These are phyloP conservation scores for Podochytrium sp. DNA, from an alignment of 192 early-diverging fungal genomes.

Conservation along the genomic window DNA sequence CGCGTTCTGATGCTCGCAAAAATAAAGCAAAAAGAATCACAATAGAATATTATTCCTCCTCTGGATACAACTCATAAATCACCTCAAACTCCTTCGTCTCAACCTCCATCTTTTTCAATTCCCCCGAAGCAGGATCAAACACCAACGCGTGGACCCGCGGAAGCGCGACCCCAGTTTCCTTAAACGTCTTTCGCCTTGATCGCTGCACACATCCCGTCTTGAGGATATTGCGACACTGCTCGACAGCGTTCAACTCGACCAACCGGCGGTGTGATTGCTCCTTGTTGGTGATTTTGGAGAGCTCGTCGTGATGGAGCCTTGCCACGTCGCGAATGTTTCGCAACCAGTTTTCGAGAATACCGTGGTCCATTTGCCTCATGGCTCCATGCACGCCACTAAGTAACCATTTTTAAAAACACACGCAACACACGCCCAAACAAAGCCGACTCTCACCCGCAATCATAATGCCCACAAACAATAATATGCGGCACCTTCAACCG, in stretches of 20 bases:
- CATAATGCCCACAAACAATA: constrained; percentile 73
- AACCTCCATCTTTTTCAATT: constrained; percentile 7
- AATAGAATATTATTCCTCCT: not conserved
- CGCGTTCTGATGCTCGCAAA: not conserved
- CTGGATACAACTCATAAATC: constrained; percentile 10
- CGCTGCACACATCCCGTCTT: constrained; percentile 15
- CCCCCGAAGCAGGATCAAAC: constrained; percentile 9
- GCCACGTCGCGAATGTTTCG: constrained; percentile 84
- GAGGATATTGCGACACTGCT: constrained; percentile 19
- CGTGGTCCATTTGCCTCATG: constrained; percentile 20
- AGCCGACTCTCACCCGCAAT: constrained; percentile 30
- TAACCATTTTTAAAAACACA: too few relatives aligned
- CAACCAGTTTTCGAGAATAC: constrained; percentile 88
- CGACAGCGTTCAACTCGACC: constrained; percentile 64
- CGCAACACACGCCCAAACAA: too few relatives aligned
- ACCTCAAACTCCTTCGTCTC: constrained; percentile 15
- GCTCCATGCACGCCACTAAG: constrained; percentile 12
- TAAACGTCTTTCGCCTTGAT: not conserved
- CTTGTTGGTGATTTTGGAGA: constrained; percentile 39
- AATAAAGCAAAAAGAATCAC: not conserved
- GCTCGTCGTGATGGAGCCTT: constrained; percentile 54
- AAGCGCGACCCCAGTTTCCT: constrained; percentile 8
- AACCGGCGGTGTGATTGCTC: constrained; percentile 36
- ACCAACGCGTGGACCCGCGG: constrained; percentile 15
- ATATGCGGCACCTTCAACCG: constrained; percentile 84